A percentile compares a stretch with the other conserved stretches of the same genome.
These are phyloP conservation scores for Penicillium flavigenum DNA, from an alignment of 495 filamentous ascomycete genomes.

Conservation along the genomic window DNA sequence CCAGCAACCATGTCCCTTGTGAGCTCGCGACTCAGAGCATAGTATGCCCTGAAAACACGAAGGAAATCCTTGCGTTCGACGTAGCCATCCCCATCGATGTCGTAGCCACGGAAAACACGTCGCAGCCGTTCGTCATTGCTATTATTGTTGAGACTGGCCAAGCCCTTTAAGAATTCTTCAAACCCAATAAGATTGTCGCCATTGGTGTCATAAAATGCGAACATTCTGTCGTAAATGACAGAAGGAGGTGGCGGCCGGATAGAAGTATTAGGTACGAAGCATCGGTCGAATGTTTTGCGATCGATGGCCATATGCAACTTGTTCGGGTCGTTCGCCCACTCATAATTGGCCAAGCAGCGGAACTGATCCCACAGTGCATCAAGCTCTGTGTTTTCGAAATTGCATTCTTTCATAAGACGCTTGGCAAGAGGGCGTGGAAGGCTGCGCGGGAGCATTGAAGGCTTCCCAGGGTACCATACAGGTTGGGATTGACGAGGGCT, in stretches of 20 bases:
- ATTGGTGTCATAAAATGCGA: conserved; percentile 92
- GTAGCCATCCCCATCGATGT: conserved; percentile 86
- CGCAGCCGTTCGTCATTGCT: conserved; percentile 61
- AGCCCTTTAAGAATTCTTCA: conserved; percentile 80
- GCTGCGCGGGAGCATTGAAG: conserved; percentile 60
- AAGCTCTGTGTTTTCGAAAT: conserved; percentile 77
- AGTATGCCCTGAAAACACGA: conserved; percentile 87
- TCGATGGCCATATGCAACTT: conserved; percentile 80
- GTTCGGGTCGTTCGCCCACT: conserved; percentile 82
- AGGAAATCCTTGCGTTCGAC: conserved; percentile 87
- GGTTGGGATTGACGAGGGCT: conserved; percentile 68
- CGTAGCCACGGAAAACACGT: conserved; percentile 84
- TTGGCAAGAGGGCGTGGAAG: conserved; percentile 63
- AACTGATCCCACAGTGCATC: conserved; percentile 97
- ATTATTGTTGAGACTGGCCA: conserved; percentile 78
- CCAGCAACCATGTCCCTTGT: conserved; percentile 79
- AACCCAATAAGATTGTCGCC: conserved; percentile 89
- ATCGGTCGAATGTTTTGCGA: conserved; percentile 83
- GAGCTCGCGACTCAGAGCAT: conserved; percentile 79
- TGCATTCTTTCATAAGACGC: conserved; percentile 67
- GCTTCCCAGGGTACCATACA: conserved; percentile 89
- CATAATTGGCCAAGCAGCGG: conserved; percentile 81
- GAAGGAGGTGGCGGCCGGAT: conserved; percentile 75
- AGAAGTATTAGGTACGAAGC: conserved; percentile 80
- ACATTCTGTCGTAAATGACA: conserved; percentile 92